phyloP scores from a whole-genome alignment of 139 green algal genomes.

The Chlamydomonas urium region DNA sequence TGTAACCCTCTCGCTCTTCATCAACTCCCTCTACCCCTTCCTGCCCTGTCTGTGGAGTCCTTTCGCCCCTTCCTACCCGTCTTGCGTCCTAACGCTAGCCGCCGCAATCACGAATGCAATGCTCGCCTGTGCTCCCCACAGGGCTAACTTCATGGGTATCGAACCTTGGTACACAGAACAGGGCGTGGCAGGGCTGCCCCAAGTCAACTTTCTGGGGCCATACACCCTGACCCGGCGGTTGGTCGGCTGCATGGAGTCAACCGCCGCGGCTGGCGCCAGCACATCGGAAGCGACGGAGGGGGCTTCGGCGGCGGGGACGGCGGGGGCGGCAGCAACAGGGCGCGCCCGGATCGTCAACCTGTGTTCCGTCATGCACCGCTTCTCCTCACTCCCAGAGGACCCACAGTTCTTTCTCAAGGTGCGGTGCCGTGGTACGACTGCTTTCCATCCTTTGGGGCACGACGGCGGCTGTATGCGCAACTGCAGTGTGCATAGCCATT shows the following conservation, averaged over 20 bases:
- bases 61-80: too few species aligned
- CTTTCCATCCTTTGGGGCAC: too few species aligned
- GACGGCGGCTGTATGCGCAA: too few species aligned
- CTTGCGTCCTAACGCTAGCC: too few species aligned
- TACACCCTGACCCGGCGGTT: constrained; percentile 22
- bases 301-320: too few species aligned
- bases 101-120: too few species aligned
- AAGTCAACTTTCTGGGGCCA: constrained; percentile 26
- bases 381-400: neutral
- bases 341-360: constrained; percentile 24
- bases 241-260: constrained; percentile 3
- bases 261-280: neutral
- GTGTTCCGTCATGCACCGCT: constrained; percentile 25
- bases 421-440: constrained; percentile 2
- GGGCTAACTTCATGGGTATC: constrained; percentile 32
- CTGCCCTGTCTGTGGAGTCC: too few species aligned
- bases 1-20: too few species aligned
- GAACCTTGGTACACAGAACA: constrained; percentile 23
- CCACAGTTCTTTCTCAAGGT: constrained; percentile 15
- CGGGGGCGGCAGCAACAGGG: neutral
- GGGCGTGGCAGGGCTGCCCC: constrained; percentile 25
- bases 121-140: too few species aligned
- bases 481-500: too few species aligned
- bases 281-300: too few species aligned
- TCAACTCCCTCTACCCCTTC: too few species aligned